A percentile compares a stretch with the other conserved stretches of the same genome.
These are phyloP conservation scores for Clathrus columnatus DNA, from an alignment of 768 basidiomycete genomes.

Conservation along the genomic window DNA sequence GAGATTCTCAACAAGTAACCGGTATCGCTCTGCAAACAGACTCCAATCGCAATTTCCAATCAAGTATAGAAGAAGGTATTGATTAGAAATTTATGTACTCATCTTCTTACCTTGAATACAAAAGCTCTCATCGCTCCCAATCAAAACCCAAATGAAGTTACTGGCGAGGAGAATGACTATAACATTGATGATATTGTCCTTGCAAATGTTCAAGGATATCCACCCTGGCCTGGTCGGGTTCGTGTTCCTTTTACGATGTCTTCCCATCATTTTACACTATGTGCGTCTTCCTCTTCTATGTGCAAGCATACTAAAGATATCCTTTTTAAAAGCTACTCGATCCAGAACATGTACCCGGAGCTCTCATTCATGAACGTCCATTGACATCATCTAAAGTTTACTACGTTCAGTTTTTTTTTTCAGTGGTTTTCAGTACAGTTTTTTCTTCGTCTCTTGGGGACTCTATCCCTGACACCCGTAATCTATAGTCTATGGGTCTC, in stretches of 20 bases:
- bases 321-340: slow-evolving; percentile 33
- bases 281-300: no score
- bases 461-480: no score
- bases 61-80: no score
- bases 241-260: slow-evolving; percentile 29
- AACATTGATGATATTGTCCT: slow-evolving; percentile 77
- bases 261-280: no score
- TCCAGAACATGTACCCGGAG: slow-evolving; percentile 51
- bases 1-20: no score
- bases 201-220: slow-evolving; percentile 87
- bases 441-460: slow-evolving; percentile 11
- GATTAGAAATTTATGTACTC: no score
- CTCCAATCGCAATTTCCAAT: no score
- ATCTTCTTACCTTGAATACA: no score
- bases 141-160: no score
- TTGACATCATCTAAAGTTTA: slow-evolving; percentile 57
- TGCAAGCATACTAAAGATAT: slow-evolving; percentile 8
- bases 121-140: no score
- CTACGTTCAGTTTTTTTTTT: slow-evolving; percentile 83
- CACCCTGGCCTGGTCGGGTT: slow-evolving; percentile 92
- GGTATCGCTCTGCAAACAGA: no score
- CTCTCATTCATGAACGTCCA: slow-evolving; percentile 64
- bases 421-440: slow-evolving; percentile 34
- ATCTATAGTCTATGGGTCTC: slow-evolving; percentile 78
- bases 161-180: slow-evolving; percentile 38